A percentile compares a stretch with the other conserved stretches of the same genome.
phyloP scores from a whole-genome alignment of 129 eudicot genomes.

The Escallonia herrerae region DNA sequence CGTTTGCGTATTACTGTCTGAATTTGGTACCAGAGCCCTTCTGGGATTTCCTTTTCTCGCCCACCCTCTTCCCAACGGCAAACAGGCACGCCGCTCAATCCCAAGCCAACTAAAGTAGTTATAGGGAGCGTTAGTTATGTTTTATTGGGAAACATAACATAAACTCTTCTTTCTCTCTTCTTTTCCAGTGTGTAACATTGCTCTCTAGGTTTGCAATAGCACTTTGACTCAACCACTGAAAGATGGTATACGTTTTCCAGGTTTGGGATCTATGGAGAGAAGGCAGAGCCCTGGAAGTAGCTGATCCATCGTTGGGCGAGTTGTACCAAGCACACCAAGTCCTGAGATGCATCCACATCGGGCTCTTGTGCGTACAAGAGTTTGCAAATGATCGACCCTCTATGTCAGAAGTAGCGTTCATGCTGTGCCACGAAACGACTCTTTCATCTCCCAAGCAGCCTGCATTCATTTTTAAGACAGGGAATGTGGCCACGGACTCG shows the following conservation, averaged over 20 bases:
- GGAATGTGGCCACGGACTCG: conserved; percentile 1
- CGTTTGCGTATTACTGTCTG: too few species aligned
- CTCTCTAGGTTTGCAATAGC: neutral
- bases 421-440: conserved; percentile 40
- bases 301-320: conserved; percentile 34
- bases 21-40: too few species aligned
- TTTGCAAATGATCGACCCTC: conserved; percentile 45
- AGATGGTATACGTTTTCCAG: conserved; percentile 12
- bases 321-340: conserved; percentile 29
- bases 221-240: neutral
- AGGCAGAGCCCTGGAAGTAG: conserved; percentile 24
- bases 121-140: too few species aligned
- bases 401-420: conserved; percentile 39
- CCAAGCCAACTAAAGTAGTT: too few species aligned
- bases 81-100: too few species aligned
- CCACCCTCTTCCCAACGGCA: too few species aligned
- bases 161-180: too few species aligned
- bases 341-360: conserved; percentile 46
- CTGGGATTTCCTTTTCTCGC: too few species aligned
- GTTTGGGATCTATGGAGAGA: conserved; percentile 59
- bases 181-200: neutral
- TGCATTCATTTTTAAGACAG: conserved; percentile 32
- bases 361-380: conserved; percentile 63
- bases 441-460: conserved; percentile 47
- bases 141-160: too few species aligned